Base-by-base conservation (phyloP, 768 basidiomycete genomes). In the Piloderma croceum region DNA sequence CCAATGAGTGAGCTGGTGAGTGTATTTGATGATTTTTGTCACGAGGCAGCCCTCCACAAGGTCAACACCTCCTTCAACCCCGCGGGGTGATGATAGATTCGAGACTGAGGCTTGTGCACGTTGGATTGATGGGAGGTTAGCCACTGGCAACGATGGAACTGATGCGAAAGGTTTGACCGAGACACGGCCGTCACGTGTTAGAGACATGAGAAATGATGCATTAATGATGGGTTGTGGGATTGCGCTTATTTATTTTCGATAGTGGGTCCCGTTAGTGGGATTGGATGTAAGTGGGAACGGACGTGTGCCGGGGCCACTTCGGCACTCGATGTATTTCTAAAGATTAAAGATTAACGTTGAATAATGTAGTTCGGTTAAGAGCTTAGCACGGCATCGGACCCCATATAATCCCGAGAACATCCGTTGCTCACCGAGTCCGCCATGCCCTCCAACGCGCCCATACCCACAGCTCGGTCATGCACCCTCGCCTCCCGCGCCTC, bases 401-500 rank as follows among this genome's bases (percentile, higher is more conserved):
- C n/a, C n/a, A n/a, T n/a, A n/a, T n/a, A n/a, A n/a, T n/a, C n/a
- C n/a, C n/a, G n/a, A n/a, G n/a, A n/a, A n/a, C n/a, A n/a, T n/a
- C n/a, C n/a, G n/a, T n/a, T n/a, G n/a, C n/a, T n/a, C n/a, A n/a
- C n/a, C n/a, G n/a, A n/a, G n/a, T n/a, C n/a, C n/a, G n/a, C n/a
- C n/a, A n/a, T n/a, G n/a, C n/a, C n/a, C 27, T 15, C 27, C 27
- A 15, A 9, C 27, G 27, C 15, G 27, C 27, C 27, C 27, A 29
- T 15, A 29, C 38, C 22, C n/a, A 31, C 13, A 19, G n/a, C 64
- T 27, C 70, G 80, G 45, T 74, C 70, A 0, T 81, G 89, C 52
- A 73, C 74, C 10, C 68, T 97, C 31, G 94, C 91, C 32, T 93
- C 93, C 7, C 76, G 94, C 27, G 78, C 77, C 31, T 92, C 90